Conservation (phyloP, 1,284 basidiomycete genomes). For the Albatrellus sp. region DNA sequence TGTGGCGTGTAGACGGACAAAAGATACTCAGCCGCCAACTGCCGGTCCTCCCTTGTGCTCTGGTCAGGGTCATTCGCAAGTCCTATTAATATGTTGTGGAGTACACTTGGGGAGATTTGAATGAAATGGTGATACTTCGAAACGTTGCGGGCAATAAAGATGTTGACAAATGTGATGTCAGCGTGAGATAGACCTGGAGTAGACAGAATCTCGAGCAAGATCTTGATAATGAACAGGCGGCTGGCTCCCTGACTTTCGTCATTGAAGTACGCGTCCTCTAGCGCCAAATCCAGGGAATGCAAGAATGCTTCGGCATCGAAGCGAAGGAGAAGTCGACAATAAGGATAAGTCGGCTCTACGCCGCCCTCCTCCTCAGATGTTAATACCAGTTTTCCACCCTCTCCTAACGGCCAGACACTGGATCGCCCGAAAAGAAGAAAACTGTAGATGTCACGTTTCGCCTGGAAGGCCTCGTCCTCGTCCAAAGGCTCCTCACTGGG, state of each 20-base stretch:
- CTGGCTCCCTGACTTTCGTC: conserved; percentile 56
- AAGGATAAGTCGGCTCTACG: conserved; percentile 77
- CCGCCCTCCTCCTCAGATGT: conserved; percentile 63
- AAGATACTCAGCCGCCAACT: conserved; percentile 92
- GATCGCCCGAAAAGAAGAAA: conserved; percentile 83
- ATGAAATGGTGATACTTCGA: conserved; percentile 95
- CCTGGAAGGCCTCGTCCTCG: conserved; percentile 48
- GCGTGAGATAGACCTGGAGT: conserved; percentile 41
- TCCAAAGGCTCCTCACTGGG: conserved; percentile 71
- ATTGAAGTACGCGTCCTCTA: conserved; percentile 88
- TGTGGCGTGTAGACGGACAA: conserved; percentile 84
- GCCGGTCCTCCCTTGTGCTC: conserved; percentile 81
- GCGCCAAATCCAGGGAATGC: conserved; percentile 87
- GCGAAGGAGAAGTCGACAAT: conserved; percentile 70
- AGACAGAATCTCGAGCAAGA: conserved; percentile 71
- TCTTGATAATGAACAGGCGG: conserved; percentile 76
- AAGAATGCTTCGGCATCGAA: conserved; percentile 95
- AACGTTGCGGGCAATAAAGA: conserved; percentile 93
- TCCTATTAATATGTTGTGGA: conserved; percentile 69
- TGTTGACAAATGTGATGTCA: conserved; percentile 79
- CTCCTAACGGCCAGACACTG: conserved; percentile 64
- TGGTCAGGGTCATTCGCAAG: conserved; percentile 66
- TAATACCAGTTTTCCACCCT: conserved; percentile 60
- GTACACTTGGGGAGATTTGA: conserved; percentile 49
- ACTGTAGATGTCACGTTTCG: conserved; percentile 62